Evolutionary conservation across 2,329 filamentous ascomycete species (phyloP), one percentile per base, ranked within the genome.

Genomic region (Fusarium verrucosum): DNA sequence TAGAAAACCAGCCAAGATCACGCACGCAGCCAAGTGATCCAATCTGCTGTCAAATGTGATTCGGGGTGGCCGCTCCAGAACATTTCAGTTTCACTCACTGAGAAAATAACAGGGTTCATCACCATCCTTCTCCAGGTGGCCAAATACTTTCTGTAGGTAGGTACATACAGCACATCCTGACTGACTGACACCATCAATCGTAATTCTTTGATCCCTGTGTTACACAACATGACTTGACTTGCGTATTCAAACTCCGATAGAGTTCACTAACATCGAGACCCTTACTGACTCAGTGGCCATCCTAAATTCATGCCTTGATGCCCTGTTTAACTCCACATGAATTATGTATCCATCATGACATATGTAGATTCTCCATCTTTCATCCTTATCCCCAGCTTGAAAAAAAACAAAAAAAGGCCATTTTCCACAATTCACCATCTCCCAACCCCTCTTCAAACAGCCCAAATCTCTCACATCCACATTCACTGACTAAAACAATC

Each of bases 1-100:
- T n/a, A 20, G 30, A 41, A 40, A 37, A 44, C 25, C 13, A 59
- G 42, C 22, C 37, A 41, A 55, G 38, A 61, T 46, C 62, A 66
- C 37, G 61, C 62, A 62, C 50, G 36, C 37, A 25, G 58, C 57
- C 50, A 62, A 65, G 50, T 62, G 62, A 66, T 63, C 62, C 58
- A 49, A 36, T 40, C 54, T 62, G 23, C 32, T 44, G 44, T 50
- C 40, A 30, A 63, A 53, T 51, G 52, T 66, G 62, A 63, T 66
- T 66, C 56, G 62, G 58, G n/a, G 23, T 63, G 47, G 40, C 53
- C 58, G 49, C 33, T 47, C 47, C 26, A 55, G 38, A 53, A 28
- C 41, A 49, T 35, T 45, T 56, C 36, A 42, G 23, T 25, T 43
- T 49, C 42, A n/a, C 22, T 23, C 16, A 36, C 22, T 40, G 58